Evolutionary conservation across 257 asterid species (phyloP).

Genomic region (Ballota nigra): DNA sequence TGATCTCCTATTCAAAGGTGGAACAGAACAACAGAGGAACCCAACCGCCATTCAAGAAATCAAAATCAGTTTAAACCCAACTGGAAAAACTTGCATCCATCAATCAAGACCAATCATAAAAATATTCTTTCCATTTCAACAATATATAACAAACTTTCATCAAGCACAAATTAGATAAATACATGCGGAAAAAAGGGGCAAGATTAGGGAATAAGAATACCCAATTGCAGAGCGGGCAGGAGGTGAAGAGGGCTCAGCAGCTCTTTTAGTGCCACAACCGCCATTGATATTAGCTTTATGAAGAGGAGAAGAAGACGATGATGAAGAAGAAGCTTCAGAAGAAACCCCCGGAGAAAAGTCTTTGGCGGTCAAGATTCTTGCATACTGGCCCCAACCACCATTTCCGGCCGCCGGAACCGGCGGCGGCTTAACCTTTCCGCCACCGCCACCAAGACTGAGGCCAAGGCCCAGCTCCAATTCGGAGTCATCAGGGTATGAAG

Average conservation of each 20-base stretch:
- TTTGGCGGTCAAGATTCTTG: slow-evolving; percentile 56
- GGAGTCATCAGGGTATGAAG: slow-evolving; percentile 59
- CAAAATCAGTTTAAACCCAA: background rate
- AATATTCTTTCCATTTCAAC: background rate
- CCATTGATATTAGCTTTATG: slow-evolving; percentile 32
- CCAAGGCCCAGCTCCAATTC: slow-evolving; percentile 76
- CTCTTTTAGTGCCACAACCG: slow-evolving; percentile 53
- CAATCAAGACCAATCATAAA: background rate
- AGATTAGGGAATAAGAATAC: slow-evolving; percentile 23
- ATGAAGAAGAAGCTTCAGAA: slow-evolving; percentile 23
- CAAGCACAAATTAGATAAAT: background rate
- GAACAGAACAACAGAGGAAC: no score
- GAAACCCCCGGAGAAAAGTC: slow-evolving; percentile 33
- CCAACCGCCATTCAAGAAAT: background rate
- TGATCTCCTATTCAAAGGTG: background rate
- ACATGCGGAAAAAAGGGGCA: background rate
- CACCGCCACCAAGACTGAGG: slow-evolving; percentile 25
- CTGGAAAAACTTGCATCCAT: background rate
- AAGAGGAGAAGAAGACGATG: slow-evolving; percentile 43
- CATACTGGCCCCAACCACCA: slow-evolving; percentile 38
- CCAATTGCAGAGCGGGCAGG: slow-evolving; percentile 50
- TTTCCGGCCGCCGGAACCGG: background rate
- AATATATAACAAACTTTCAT: no score
- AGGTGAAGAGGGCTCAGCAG: slow-evolving; percentile 65
- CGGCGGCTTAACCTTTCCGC: slow-evolving; percentile 24